Base-by-base conservation (phyloP, 2,329 filamentous ascomycete genomes). In the Penicillium fuscoglaucum region DNA sequence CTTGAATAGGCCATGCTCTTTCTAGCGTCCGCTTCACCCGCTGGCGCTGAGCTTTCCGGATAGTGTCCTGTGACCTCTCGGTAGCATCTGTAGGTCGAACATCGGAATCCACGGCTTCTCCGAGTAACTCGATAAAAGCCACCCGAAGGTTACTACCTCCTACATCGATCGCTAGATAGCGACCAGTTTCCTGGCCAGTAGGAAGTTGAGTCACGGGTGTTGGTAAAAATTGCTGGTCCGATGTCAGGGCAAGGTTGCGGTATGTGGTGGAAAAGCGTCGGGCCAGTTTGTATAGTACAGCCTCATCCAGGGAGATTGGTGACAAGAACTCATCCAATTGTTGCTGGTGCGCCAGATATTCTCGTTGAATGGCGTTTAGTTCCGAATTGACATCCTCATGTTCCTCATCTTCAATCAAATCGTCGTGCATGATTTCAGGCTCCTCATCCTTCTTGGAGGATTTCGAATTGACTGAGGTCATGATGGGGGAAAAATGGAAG, bases 61-160 rank as follows among this genome's bases (percentile, higher is more conserved):
- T 75, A 3, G 78, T 78, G 61, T 78, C 74, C 55, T 68, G 72
- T 59, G 77, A 78, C 55, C 72, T 70, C 57, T 77, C 73, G 24
- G 68, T 70, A n/a, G 68, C 70, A 62, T 70, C 67, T 40, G 66
- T 64, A 13, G 72, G 59, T 24, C 63, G 67, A 58, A 62, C 66
- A 61, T 75, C 73, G 8, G 70, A 67, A 39, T 78, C 76, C 12
- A 71, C 71, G 19, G 72, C 68, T 51, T 80, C 78, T 17, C 78
- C 78, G 19, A 80, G 59, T 28, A 85, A 68, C 54, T 85, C 82
- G 59, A 85, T 82, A 57, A 84, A 84, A 3, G 81, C 82, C 21
- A 84, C 82, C 59, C 83, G 76, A 44, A 85, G 72, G 61, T 84
- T 84, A 54, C 79, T 83, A 6, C 82, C 82, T 45, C 83, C 83